Conservation (phyloP, 352 stramenopile genomes). For the Globisporangium takayamanum region DNA sequence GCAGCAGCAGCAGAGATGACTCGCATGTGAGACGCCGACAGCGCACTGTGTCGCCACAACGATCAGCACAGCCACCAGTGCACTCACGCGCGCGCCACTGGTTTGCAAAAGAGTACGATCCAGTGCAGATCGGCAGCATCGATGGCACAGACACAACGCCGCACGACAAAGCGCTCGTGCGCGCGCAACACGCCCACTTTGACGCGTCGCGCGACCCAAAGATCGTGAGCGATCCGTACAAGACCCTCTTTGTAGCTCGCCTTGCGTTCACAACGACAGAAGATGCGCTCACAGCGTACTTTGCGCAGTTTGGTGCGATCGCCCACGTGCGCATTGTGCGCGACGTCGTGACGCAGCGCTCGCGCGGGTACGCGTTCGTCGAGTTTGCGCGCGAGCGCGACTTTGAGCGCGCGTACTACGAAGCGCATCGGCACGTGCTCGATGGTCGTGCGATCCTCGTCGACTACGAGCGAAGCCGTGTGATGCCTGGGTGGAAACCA, state of each 20-base stretch:
- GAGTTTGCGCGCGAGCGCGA: constrained; percentile 51
- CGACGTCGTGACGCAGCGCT: constrained; percentile 52
- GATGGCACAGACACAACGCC: constrained; percentile 52
- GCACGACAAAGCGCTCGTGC: constrained; percentile 60
- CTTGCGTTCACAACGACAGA: constrained; percentile 55
- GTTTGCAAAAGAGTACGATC: constrained; percentile 68
- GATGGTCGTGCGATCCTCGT: constrained; percentile 64
- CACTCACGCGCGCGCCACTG: constrained; percentile 19
- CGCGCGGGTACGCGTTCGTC: constrained; percentile 76
- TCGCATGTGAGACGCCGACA: neutral
- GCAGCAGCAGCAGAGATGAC: neutral
- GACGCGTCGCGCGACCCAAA: constrained; percentile 50
- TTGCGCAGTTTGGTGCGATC: constrained; percentile 42
- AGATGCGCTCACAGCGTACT: constrained; percentile 33
- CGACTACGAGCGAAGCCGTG: constrained; percentile 68
- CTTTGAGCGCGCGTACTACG: constrained; percentile 53
- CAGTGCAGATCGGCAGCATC: constrained; percentile 60
- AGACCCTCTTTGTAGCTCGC: constrained; percentile 69
- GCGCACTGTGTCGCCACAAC: neutral
- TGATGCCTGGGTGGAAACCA: constrained; percentile 81
- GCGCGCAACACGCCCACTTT: constrained; percentile 39
- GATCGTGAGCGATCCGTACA: constrained; percentile 54
- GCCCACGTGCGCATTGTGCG: constrained; percentile 52
- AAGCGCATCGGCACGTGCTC: constrained; percentile 43
- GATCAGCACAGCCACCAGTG: neutral